These are phyloP conservation scores for Cucurbita argyrosperma DNA, from an alignment of 306 rosid species.

Conservation along the genomic window DNA sequence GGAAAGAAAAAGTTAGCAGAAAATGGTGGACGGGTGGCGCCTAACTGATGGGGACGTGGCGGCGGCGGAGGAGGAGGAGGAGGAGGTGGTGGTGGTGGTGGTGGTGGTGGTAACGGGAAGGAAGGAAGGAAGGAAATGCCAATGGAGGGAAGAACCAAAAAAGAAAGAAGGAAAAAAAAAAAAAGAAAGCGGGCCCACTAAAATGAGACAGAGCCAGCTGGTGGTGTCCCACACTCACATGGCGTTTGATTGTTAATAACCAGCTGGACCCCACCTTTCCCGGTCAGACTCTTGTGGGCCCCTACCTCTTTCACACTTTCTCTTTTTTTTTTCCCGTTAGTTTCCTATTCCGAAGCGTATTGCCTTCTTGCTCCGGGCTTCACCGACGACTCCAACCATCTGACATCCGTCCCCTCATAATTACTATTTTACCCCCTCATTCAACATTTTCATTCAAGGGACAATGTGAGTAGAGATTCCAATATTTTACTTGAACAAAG, in stretches of 20 bases:
- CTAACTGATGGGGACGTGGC: background rate
- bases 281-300: background rate
- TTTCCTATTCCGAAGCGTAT: background rate
- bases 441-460: background rate
- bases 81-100: background rate
- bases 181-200: slow-evolving; percentile 6
- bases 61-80: background rate
- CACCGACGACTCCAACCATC: background rate
- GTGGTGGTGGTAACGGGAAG: background rate
- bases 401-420: background rate
- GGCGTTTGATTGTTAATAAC: slow-evolving; percentile 15
- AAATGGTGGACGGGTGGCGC: background rate
- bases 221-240: slow-evolving; percentile 49
- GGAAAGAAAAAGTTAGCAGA: background rate
- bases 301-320: background rate
- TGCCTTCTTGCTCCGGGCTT: background rate
- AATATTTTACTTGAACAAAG: too few species aligned
- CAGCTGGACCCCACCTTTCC: slow-evolving; percentile 8
- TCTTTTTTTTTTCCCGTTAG: too few species aligned
- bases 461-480: too few species aligned
- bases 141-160: background rate
- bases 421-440: background rate
- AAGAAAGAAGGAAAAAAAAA: background rate
- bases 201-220: slow-evolving; percentile 43
- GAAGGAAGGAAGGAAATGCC: background rate